Percentiles rank a stretch among this genome's conserved stretches.
phyloP scores from a whole-genome alignment of 2,329 filamentous ascomycete species.

The Clarireedia sp. region DNA sequence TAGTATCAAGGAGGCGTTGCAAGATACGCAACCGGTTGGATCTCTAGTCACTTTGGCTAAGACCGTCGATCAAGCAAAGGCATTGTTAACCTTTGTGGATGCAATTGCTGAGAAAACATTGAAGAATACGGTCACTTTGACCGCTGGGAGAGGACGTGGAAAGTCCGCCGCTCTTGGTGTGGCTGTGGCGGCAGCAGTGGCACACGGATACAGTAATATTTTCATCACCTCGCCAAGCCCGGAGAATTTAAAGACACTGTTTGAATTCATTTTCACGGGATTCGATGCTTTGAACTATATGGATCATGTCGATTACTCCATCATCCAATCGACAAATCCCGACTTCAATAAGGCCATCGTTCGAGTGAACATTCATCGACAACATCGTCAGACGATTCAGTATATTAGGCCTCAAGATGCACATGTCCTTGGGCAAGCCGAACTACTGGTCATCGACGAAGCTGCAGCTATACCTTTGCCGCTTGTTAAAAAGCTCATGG shows the following conservation, averaged over 20 bases:
- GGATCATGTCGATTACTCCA: conserved; percentile 94
- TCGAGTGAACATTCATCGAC: conserved; percentile 86
- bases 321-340: conserved; percentile 95
- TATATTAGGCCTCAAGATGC: conserved; percentile 97
- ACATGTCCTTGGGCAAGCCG: conserved; percentile 89
- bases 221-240: conserved; percentile 97
- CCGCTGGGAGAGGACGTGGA: conserved; percentile 86
- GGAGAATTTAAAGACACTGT: conserved; percentile 96
- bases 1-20: conserved; percentile 77
- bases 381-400: conserved; percentile 95
- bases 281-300: conserved; percentile 92
- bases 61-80: conserved; percentile 93
- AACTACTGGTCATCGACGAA: conserved; percentile 93
- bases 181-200: conserved; percentile 86
- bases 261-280: conserved; percentile 97
- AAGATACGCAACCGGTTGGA: conserved; percentile 79
- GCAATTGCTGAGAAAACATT: conserved; percentile 94
- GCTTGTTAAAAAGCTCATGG: conserved; percentile 87
- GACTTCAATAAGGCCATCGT: conserved; percentile 99
- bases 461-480: conserved; percentile 93
- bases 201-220: conserved; percentile 97
- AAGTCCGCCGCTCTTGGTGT: conserved; percentile 96
- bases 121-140: conserved; percentile 85
- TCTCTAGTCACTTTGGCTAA: conserved; percentile 76
- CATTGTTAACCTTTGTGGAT: conserved; percentile 92